phyloP scores from a whole-genome alignment of 352 stramenopile species.

The Phytophthora syringae region DNA sequence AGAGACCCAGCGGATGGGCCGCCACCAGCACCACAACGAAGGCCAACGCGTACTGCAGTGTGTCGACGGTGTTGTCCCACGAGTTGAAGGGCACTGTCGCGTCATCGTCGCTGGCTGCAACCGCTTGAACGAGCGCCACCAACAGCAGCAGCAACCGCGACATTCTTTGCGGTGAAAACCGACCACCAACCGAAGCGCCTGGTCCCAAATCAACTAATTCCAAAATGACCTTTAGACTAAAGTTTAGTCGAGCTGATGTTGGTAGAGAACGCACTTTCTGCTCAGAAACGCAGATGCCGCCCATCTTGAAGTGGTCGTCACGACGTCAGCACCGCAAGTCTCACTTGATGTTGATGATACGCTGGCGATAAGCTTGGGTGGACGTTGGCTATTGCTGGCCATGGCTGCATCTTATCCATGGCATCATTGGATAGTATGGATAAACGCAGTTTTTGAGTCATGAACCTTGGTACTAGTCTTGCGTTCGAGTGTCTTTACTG shows the following conservation, averaged over 20 bases:
- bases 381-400: too few relatives aligned
- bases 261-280: too few relatives aligned
- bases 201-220: constrained; percentile 15
- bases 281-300: constrained; percentile 8
- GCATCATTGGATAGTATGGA: too few relatives aligned
- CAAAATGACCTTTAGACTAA: constrained; percentile 11
- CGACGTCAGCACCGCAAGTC: background rate
- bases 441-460: too few relatives aligned
- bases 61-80: constrained; percentile 45
- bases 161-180: background rate
- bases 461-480: too few relatives aligned
- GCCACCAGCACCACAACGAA: constrained; percentile 67
- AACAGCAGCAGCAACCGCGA: background rate
- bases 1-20: constrained; percentile 28
- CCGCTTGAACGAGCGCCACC: background rate
- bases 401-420: too few relatives aligned
- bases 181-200: background rate
- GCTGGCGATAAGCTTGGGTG: too few relatives aligned
- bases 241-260: too few relatives aligned
- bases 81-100: constrained; percentile 52
- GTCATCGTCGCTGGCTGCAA: constrained; percentile 19
- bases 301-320: background rate
- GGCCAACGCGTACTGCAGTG: constrained; percentile 49
- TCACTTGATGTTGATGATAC: too few relatives aligned
- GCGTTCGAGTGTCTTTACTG: too few relatives aligned